Percentiles rank a stretch among this genome's conserved stretches.
These are phyloP conservation scores for Litsea cubeba DNA, from an alignment of 164 flowering plant genomes.

Conservation along the genomic window DNA sequence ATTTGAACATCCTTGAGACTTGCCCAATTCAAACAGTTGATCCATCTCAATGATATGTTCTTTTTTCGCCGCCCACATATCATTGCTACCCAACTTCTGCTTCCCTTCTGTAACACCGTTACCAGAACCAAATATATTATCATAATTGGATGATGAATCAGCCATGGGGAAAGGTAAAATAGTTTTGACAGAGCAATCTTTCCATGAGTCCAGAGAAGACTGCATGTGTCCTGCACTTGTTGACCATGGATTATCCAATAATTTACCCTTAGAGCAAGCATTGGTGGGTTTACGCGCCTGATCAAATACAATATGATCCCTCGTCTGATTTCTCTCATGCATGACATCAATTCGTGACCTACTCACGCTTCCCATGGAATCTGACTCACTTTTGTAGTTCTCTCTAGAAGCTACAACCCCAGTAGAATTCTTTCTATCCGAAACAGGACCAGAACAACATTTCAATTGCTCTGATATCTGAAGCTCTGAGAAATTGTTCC, in stretches of 20 bases:
- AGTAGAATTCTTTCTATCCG: constrained; percentile 20
- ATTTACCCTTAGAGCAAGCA: constrained; percentile 28
- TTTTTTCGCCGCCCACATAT: background rate
- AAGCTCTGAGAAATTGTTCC: constrained; percentile 25
- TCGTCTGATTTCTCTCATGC: constrained; percentile 25
- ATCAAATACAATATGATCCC: constrained; percentile 39
- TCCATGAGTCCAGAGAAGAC: constrained; percentile 48
- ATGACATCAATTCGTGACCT: constrained; percentile 32
- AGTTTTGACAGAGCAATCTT: constrained; percentile 66
- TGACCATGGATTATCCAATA: constrained; percentile 28
- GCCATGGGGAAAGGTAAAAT: constrained; percentile 56
- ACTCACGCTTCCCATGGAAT: constrained; percentile 37
- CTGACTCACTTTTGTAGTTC: constrained; percentile 16
- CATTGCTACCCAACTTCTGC: constrained; percentile 30
- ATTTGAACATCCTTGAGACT: constrained; percentile 41
- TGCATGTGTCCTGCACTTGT: constrained; percentile 25
- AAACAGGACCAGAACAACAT: constrained; percentile 17
- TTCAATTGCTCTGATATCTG: constrained; percentile 34
- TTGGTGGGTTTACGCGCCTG: constrained; percentile 12
- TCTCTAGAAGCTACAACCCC: constrained; percentile 28
- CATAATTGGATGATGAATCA: constrained; percentile 42
- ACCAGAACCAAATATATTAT: constrained; percentile 15
- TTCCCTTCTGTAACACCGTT: constrained; percentile 47
- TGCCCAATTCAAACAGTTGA: constrained; percentile 46
- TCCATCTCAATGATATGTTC: constrained; percentile 60